Conservation (phyloP, 2,329 filamentous ascomycete species). For the Cercospora brassicicola region DNA sequence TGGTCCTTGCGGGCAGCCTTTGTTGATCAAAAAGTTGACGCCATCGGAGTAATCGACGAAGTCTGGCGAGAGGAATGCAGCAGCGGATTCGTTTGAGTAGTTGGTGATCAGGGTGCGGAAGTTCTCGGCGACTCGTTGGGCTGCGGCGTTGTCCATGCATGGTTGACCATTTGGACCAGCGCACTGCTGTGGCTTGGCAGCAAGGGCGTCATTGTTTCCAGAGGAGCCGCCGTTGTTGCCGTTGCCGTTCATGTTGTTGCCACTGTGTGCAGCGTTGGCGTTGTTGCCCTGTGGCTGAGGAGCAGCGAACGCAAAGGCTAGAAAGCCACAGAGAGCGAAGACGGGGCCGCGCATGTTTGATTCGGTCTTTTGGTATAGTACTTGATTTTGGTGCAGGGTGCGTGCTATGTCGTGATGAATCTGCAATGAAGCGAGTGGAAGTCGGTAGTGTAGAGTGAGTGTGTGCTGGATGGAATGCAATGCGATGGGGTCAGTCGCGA, state of each 20-base stretch:
- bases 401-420: constrained; percentile 2
- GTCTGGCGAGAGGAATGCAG: constrained; percentile 27
- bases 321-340: not conserved
- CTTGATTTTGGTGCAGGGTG: not conserved
- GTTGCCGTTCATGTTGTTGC: constrained; percentile 7
- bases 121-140: constrained; percentile 32
- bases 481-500: not conserved
- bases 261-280: not conserved
- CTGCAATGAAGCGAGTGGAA: constrained; percentile 8
- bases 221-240: not conserved
- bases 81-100: constrained; percentile 33
- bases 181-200: constrained; percentile 12
- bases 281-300: not conserved
- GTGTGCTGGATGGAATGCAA: not conserved
- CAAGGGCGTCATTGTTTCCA: not conserved
- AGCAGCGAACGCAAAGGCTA: not conserved
- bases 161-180: constrained; percentile 10
- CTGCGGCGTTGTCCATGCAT: constrained; percentile 33
- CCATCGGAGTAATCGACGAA: constrained; percentile 37
- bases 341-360: not conserved
- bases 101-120: constrained; percentile 35
- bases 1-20: constrained; percentile 28
- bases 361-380: not conserved
- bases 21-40: constrained; percentile 37
- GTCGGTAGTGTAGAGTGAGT: constrained; percentile 10